Percentiles rank a stretch among this genome's conserved stretches.
These are phyloP conservation scores for Tetrastigma voinierianum DNA, from an alignment of 164 flowering plant genomes.

Conservation along the genomic window DNA sequence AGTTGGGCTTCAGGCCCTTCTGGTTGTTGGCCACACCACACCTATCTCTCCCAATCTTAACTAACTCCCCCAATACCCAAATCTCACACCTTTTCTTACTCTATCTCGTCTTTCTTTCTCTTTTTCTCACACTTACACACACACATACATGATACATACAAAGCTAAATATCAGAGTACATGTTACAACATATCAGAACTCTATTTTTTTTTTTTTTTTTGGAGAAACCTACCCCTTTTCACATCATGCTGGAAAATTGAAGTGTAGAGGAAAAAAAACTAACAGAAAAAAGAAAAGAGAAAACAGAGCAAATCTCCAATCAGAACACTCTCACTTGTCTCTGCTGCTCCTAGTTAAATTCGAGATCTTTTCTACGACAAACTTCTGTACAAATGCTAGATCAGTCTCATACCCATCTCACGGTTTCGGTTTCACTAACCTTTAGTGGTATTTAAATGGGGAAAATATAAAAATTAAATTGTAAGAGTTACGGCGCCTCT, in stretches of 20 bases:
- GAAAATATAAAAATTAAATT: not conserved
- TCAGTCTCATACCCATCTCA: constrained; percentile 17
- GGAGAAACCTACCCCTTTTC: constrained; percentile 11
- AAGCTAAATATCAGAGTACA: not conserved
- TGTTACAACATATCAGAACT: too few species aligned
- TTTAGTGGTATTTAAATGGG: constrained; percentile 6
- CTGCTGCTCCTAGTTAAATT: constrained; percentile 9
- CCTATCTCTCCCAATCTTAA: constrained; percentile 24
- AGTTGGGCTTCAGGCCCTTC: constrained; percentile 22
- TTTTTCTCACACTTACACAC: not conserved
- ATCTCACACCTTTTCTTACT: not conserved
- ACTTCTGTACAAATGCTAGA: constrained; percentile 25
- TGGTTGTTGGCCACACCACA: constrained; percentile 51
- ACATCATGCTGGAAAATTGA: constrained; percentile 8
- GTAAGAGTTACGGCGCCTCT: not conserved
- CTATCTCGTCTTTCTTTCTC: not conserved
- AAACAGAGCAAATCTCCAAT: constrained; percentile 9
- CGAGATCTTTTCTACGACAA: constrained; percentile 8
- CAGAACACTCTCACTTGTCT: not conserved
- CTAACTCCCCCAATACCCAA: constrained; percentile 24
- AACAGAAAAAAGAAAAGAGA: not conserved
- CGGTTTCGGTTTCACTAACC: constrained; percentile 14
- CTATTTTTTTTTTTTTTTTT: too few species aligned
- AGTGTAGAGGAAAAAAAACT: constrained; percentile 11
- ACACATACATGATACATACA: too few species aligned